Evolutionary conservation across 129 eudicot genomes (phyloP), one percentile per base, ranked within the genome.

Genomic region (Cynara cardunculus): DNA sequence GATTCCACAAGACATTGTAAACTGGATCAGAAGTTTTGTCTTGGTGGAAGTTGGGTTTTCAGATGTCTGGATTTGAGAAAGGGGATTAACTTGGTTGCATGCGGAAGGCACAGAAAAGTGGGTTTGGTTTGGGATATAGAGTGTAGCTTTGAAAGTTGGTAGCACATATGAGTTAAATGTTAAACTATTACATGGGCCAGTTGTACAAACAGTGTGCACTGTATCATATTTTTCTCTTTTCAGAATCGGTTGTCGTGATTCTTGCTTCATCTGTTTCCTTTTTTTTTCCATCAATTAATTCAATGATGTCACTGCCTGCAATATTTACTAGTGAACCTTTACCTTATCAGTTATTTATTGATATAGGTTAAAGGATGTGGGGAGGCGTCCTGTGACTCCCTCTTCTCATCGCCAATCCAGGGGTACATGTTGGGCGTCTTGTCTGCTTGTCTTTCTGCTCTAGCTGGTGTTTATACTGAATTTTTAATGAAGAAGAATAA

Each of bases 391-490:
- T 92, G 99, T 78, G 89, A 92, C 70, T 95, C 99, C 7, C 87
- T 92, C 30, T 90, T 95, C 83, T 95, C 99, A 72, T 90, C 99
- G 5, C 99, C 99, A 74, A 88, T 95, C 87, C 96, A 92, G 78
- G 99, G 99, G 76, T 95, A 95, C 86, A 83, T 89, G 93, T 78
- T 92, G 78, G 99, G 99, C 0, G 74, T 91, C 72, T 73, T 96
- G 82, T 96, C 98, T 73, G 98, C 98, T 64, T 96, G 99, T 87
- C 98, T 96, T 74, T 96, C 99, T 27, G 99, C 99, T 18, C 83
- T 91, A 65, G 99, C 99, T 80, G 99, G 99, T 74, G 96, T 96
- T 66, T 96, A 96, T 87, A 96, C 99, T 5, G 99, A 96, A 75
- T 96, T 88, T 86, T 86, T 93, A 85, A 87, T 94, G 96, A 94